Evolutionary conservation across 1,139 yeast genomes (phyloP), one percentile per base, ranked within the genome.

Genomic region (Suhomyces choctaworum): DNA sequence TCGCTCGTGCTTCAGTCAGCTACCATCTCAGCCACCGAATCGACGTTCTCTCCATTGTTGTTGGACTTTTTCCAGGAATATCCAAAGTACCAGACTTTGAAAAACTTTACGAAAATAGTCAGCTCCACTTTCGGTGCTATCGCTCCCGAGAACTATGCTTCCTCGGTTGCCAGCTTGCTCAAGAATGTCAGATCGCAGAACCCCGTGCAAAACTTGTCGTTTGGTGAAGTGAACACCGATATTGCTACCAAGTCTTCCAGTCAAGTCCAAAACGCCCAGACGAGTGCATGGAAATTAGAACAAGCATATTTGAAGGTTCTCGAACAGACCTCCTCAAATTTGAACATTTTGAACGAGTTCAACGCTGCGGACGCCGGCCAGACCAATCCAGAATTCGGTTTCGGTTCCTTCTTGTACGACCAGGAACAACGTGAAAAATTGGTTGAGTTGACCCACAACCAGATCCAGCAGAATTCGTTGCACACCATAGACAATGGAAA

Each of bases 371-470:
- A 70, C 37, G 64, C 69, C 36, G 76, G 76, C 16, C 59, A 64
- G 34, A 65, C 80, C 12, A 74, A 70, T 44, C 97, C 97, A 8
- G 97, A 89, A 60, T 89, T 68, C 55, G 96, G 97, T 2, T 87
- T 76, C 48, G 98, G 98, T 60, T 67, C 79, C 23, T 88, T 71
- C 53, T 63, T 89, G 49, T 76, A 74, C 30, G 66, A 66, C 27
- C 73, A 78, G 50, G 79, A 80, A 50, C 67, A 73, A 44, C 72
- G 76, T 37, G 53, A 63, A 17, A 57, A 64, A 23, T 69, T 85
- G 47, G 53, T 76, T 22, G 58, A 63, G 4, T 56, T 72, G 41
- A 80, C 81, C n/a, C 68, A 72, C 44, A 44, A 53, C 5, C 65
- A 80, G 3, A 57, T 84, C 27, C 78, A 78, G 48, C 55, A 63